These are phyloP conservation scores for Pythium biforme DNA, from an alignment of 352 stramenopile genomes.

Conservation along the genomic window DNA sequence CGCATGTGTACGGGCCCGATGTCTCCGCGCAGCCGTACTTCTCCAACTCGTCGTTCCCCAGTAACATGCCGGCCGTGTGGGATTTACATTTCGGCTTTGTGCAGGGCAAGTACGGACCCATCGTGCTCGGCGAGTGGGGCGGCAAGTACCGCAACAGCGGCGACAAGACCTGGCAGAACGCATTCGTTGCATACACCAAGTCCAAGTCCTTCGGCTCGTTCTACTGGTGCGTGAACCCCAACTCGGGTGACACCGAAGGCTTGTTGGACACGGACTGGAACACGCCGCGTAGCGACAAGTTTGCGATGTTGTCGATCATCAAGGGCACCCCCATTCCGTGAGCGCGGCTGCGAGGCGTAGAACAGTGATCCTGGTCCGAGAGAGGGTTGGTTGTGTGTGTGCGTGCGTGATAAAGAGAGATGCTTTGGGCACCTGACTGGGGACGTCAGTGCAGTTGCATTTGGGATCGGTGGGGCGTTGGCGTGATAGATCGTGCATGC, in stretches of 20 bases:
- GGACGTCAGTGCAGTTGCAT: no score
- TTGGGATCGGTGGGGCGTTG: no score
- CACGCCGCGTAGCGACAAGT: conserved; percentile 41
- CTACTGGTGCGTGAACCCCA: conserved; percentile 73
- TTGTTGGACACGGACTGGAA: conserved; percentile 57
- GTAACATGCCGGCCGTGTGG: conserved; percentile 69
- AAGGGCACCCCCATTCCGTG: conserved; percentile 33
- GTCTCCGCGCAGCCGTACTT: conserved; percentile 72
- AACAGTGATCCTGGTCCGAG: no score
- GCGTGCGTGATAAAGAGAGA: no score
- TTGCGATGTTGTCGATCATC: conserved; percentile 45
- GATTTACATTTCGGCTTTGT: conserved; percentile 71
- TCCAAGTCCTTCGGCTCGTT: conserved; percentile 36
- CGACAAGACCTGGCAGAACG: conserved; percentile 50
- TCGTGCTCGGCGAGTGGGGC: conserved; percentile 69
- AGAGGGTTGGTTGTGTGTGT: no score
- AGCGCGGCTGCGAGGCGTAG: no score
- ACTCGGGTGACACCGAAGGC: conserved; percentile 57
- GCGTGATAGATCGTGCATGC: no score
- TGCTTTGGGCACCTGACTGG: no score
- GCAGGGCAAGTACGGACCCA: conserved; percentile 46
- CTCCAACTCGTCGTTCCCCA: conserved; percentile 52
- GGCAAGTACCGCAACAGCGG: conserved; percentile 36
- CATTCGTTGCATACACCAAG: conserved; percentile 43
- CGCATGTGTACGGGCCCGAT: conserved; percentile 60